Evolutionary conservation across 2,329 filamentous ascomycete species (phyloP).

Genomic region (Emmonsiellopsis sp.): DNA sequence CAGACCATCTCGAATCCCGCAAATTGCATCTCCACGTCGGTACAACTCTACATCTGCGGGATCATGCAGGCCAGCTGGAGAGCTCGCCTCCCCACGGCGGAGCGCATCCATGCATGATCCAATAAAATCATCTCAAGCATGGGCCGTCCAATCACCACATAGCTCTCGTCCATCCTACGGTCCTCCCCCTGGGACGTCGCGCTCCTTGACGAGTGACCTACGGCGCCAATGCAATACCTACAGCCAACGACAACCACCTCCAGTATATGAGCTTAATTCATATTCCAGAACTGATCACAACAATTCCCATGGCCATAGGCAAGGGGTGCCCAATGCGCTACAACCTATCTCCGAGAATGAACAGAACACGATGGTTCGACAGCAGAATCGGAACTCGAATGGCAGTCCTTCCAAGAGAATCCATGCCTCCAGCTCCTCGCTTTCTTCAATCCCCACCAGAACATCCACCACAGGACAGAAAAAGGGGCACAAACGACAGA

Average conservation of each 20-base stretch:
- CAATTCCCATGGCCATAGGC: background rate
- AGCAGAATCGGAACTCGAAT: background rate
- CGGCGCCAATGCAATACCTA: background rate
- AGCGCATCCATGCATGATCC: background rate
- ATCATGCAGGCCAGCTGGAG: background rate
- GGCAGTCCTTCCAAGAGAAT: background rate
- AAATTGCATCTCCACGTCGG: background rate
- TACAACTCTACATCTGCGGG: background rate
- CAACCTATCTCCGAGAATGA: constrained; percentile 2
- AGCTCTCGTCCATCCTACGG: background rate
- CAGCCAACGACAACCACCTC: background rate
- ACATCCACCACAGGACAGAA: background rate
- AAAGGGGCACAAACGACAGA: constrained; percentile 33
- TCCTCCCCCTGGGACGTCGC: background rate
- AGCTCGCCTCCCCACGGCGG: background rate
- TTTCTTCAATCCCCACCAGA: background rate
- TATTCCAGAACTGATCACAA: background rate
- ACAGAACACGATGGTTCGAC: background rate
- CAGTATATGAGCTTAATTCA: background rate
- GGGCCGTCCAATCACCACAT: background rate
- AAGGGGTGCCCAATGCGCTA: background rate
- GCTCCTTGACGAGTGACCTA: background rate
- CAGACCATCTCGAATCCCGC: background rate
- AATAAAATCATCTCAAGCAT: background rate
- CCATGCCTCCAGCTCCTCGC: background rate